phyloP scores from a whole-genome alignment of 225 moss, liverwort and hornwort species.

The Sphagnum tenellum region DNA sequence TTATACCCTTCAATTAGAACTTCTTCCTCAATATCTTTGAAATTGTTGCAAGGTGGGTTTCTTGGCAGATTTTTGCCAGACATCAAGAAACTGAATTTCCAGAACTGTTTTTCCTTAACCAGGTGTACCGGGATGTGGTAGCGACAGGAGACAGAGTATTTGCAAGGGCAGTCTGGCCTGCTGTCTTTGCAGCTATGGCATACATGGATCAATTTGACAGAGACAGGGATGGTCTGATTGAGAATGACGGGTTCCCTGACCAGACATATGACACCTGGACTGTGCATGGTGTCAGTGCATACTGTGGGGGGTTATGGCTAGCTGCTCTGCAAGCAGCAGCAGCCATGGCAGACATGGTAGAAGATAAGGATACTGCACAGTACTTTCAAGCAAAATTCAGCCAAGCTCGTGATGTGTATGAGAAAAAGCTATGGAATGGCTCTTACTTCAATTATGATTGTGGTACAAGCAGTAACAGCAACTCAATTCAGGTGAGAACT shows the following conservation, averaged over 20 bases:
- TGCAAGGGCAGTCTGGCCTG: constrained; percentile 85
- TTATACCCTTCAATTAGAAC: no score
- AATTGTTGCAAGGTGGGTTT: not conserved
- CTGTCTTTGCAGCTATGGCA: constrained; percentile 97
- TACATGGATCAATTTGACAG: constrained; percentile 94
- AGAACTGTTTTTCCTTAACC: not conserved
- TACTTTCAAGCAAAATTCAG: constrained; percentile 77
- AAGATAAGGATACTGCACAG: constrained; percentile 65
- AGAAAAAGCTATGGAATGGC: constrained; percentile 85
- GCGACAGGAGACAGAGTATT: constrained; percentile 84
- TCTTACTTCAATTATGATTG: constrained; percentile 87
- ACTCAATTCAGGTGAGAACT: constrained; percentile 62
- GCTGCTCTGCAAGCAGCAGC: constrained; percentile 89
- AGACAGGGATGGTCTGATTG: constrained; percentile 91
- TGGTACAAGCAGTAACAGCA: constrained; percentile 71
- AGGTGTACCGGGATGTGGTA: constrained; percentile 85
- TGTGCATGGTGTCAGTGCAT: constrained; percentile 91
- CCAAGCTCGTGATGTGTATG: constrained; percentile 71
- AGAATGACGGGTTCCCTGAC: constrained; percentile 96
- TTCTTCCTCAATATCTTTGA: no score
- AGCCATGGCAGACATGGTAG: constrained; percentile 69
- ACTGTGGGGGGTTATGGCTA: constrained; percentile 94
- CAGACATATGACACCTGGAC: constrained; percentile 97
- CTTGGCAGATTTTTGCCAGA: no score
- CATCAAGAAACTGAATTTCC: no score